Base-by-base conservation (phyloP, 2,329 filamentous ascomycete species). In the Coleophoma crateriformis region DNA sequence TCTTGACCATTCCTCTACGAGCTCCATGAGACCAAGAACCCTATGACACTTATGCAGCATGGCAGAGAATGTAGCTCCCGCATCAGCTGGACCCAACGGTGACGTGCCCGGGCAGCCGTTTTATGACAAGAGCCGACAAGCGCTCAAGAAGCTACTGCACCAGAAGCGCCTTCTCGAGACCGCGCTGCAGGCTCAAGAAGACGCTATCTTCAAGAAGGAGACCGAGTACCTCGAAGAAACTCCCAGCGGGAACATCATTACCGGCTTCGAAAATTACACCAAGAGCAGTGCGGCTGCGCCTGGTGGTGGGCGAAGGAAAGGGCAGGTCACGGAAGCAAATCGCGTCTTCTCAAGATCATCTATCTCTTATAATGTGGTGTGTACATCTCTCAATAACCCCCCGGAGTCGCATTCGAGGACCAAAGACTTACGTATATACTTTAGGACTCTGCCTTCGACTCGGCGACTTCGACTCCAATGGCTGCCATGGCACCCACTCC, bases 191-290 rank as follows among this genome's bases (percentile, higher is more conserved):
- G 19, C 49, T 2, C 57, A 60, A 12, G 94, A 99, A 73, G 88
- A 95, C 45, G 79, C 81, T 56, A 97, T 99, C 61, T 84, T 80
- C 64, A 83, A 86, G 56, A 86, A 89, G 62, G 94, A 99, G 68
- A 82, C 85, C 50, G 79, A 85, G 15, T 99, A 99, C 67, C 82
- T 99, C 46, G 92, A 97, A 67, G 90, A 90, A 62, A 95, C 90
- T 4, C 85, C 84, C 13, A 82, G 77, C 60, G 94, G 94, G 41
- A 99, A 99, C 72, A 97, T 99, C 65, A 92, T 99, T 67, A 90
- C 88, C 45, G 94, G 94, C 19, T 99, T 99, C 68, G 94, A 99
- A 68, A 95, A 90, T 66, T 99, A 97, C 72, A 95, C 96, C 75
- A 99, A 99, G 69, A 91, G 89, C 48, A 79, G 78, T 2, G 77